Percentiles rank a stretch among this genome's conserved stretches.
Conservation (phyloP, 805 yeast species). For the Sungouiozyma intestinalis region DNA sequence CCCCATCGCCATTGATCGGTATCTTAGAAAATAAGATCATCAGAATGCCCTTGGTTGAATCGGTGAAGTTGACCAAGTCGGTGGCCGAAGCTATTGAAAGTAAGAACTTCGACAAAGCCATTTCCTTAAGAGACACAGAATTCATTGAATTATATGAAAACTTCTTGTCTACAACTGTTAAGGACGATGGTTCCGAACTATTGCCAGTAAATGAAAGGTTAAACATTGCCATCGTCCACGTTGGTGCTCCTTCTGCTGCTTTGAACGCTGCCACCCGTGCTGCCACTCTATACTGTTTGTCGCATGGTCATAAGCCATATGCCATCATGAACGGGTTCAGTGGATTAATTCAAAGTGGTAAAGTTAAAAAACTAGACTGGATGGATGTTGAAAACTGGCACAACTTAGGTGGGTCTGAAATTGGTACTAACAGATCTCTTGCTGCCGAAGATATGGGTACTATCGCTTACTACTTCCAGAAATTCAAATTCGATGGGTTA, state of each 20-base stretch:
- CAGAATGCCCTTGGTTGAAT: conserved; percentile 78
- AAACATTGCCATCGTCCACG: conserved; percentile 76
- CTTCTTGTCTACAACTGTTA: conserved; percentile 57
- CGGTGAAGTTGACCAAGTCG: conserved; percentile 76
- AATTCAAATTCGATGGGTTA: conserved; percentile 77
- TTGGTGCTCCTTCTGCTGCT: conserved; percentile 98
- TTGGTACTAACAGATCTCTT: conserved; percentile 86
- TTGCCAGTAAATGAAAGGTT: conserved; percentile 53
- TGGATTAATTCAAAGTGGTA: conserved; percentile 84
- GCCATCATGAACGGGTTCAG: conserved; percentile 91
- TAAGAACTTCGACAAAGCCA: conserved; percentile 79
- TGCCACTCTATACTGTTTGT: conserved; percentile 79
- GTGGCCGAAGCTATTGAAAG: conserved; percentile 80
- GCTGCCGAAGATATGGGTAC: conserved; percentile 83
- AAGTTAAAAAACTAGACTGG: conserved; percentile 70
- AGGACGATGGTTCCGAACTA: conserved; percentile 51
- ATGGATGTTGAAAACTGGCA: conserved; percentile 82
- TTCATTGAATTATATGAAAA: conserved; percentile 72
- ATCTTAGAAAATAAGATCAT: conserved; percentile 78
- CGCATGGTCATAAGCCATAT: conserved; percentile 81
- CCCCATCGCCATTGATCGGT: conserved; percentile 93
- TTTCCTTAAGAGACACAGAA: conserved; percentile 76
- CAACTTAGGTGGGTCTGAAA: conserved; percentile 86
- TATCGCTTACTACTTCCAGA: conserved; percentile 87
- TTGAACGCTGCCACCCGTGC: conserved; percentile 87